Evolutionary conservation across 2,329 filamentous ascomycete species (phyloP).

Genomic region (Rutstroemia sp.): DNA sequence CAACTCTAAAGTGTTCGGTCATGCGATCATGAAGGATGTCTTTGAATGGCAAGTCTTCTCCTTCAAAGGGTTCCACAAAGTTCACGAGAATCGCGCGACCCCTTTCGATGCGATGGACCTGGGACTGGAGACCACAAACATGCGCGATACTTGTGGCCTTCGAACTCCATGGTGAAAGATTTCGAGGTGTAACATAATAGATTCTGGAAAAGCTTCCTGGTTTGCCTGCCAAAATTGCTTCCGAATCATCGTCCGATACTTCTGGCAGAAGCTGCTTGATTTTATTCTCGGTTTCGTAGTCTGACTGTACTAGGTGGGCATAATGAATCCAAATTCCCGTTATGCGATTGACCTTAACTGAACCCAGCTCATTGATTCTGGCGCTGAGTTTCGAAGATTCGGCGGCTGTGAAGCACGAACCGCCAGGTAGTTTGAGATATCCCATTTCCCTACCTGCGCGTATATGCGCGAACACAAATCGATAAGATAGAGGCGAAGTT

Average conservation of each 20-base stretch:
- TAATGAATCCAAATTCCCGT: constrained; percentile 27
- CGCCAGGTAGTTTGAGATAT: constrained; percentile 23
- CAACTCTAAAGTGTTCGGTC: constrained; percentile 73
- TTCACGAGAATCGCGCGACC: constrained; percentile 69
- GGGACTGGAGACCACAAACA: constrained; percentile 72
- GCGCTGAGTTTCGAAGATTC: constrained; percentile 24
- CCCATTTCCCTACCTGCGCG: constrained; percentile 15
- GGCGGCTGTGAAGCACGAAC: constrained; percentile 25
- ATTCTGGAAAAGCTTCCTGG: constrained; percentile 12
- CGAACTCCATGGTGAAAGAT: constrained; percentile 95
- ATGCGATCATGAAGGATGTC: constrained; percentile 87
- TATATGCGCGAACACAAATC: background rate
- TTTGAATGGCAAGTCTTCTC: constrained; percentile 47
- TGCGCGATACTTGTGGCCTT: constrained; percentile 91
- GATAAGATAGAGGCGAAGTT: background rate
- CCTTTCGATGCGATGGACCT: constrained; percentile 74
- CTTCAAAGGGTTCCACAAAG: constrained; percentile 45
- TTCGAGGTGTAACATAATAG: constrained; percentile 69
- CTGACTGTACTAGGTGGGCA: constrained; percentile 20
- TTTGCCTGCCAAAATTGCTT: constrained; percentile 11
- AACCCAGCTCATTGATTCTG: constrained; percentile 16
- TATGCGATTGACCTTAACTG: constrained; percentile 19
- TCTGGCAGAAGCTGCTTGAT: constrained; percentile 23
- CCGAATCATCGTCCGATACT: constrained; percentile 7
- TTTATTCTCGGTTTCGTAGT: constrained; percentile 18